Evolutionary conservation across 257 asterid genomes (phyloP), one percentile per base, ranked within the genome.

Genomic region (Fraxinus quadrangulata): DNA sequence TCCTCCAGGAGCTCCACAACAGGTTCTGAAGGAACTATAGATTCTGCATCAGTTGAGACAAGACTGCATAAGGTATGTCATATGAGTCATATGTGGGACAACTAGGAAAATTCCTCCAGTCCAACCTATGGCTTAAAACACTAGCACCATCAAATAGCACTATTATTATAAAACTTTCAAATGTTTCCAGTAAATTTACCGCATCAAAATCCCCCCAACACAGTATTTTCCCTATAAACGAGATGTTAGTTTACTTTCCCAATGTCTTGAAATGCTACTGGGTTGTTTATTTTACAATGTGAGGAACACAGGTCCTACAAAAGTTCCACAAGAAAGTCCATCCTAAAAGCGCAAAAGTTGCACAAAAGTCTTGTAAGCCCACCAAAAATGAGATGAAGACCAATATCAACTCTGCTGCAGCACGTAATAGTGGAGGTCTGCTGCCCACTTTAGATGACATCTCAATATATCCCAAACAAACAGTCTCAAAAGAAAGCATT

Each of bases 291-390:
- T 71, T 51, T 42, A 24, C 31, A 51, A 70, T 47, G 76, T 69
- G 85, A 19, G 23, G 10, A 72, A 8, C 59, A 70, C 96, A 94
- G 97, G 90, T 94, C 69, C 91, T 88, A 66, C 96, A 94, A 19
- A 90, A 90, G 72, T 94, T 94, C 95, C 92, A 85, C 83, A 87
- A 92, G 85, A 94, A 94, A 88, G 96, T 94, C 73, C 99, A 94
- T 85, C 97, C 99, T 31, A 97, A 92, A 83, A 87, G 85, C 82
- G 61, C 93, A 61, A 42, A 81, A 56, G 74, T 79, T 42, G 40
- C 75, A 73, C 66, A 73, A 24, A 88, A 80, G 84, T 47, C 85
- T 71, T 80, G 74, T 7, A 85, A 85, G 76, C 79, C 87, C 23
- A 80, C 75, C 17, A 87, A 79, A 79, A 72, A 83, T 77, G 94